A percentile compares a stretch with the other conserved stretches of the same genome.
Conservation (phyloP, 176 grass and related monocot genomes). For the Carex parvula region DNA sequence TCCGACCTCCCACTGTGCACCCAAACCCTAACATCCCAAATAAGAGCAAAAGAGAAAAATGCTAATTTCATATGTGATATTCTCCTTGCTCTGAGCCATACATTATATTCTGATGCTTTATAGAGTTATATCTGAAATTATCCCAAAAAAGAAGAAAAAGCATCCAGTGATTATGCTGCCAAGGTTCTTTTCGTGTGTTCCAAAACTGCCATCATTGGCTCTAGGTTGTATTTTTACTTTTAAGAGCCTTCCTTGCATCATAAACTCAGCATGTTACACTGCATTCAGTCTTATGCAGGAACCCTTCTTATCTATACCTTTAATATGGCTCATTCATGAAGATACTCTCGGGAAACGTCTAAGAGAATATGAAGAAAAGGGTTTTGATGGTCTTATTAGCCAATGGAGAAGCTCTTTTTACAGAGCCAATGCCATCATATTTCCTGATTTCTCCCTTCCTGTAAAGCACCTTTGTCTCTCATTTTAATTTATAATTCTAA, state of each 20-base stretch:
- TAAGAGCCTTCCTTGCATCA: constrained; percentile 7
- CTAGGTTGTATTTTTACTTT: constrained; percentile 7
- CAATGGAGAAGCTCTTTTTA: constrained; percentile 81
- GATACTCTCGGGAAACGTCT: constrained; percentile 65
- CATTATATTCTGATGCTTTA: background rate
- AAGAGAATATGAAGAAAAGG: constrained; percentile 36
- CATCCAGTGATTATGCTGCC: background rate
- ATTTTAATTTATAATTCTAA: constrained; percentile 8
- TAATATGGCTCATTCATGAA: constrained; percentile 93
- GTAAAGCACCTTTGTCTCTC: constrained; percentile 34
- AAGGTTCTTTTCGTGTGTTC: background rate
- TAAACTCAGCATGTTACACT: constrained; percentile 44
- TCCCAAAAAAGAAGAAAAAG: background rate
- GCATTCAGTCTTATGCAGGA: constrained; percentile 91
- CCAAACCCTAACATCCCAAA: background rate
- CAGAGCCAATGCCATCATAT: constrained; percentile 69
- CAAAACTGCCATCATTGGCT: constrained; percentile 8
- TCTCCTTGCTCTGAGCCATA: background rate
- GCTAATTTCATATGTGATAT: background rate
- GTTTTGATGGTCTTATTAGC: constrained; percentile 49
- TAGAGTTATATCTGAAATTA: background rate
- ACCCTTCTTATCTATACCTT: constrained; percentile 69
- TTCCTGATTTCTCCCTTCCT: constrained; percentile 83
- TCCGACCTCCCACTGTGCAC: background rate
- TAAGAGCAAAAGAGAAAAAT: background rate